Evolutionary conservation across 345 rosid species (phyloP), one percentile per base, ranked within the genome.

Genomic region (Erucastrum elatum): DNA sequence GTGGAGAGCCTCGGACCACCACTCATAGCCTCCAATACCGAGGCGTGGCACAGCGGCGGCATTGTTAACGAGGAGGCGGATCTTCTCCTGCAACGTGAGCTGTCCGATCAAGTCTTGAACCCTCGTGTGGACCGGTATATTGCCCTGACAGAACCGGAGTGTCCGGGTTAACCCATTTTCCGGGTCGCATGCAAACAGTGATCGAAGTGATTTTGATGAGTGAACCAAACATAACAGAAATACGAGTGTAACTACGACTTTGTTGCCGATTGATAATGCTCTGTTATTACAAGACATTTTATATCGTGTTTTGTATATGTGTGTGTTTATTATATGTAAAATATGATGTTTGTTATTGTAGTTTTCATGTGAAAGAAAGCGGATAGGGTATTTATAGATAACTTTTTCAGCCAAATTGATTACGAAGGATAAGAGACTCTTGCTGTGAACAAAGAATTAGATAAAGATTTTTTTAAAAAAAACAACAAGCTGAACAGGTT

Each of bases 1-100:
- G 4, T 95, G 99, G 12, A 95, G 92, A 0, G 99, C 99, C 85
- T 93, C 99, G 0, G 96, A 89, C 99, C 99, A 95, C 99, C 99
- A 95, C 87, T 95, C 93, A 71, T 95, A 95, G 1, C 91, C 91
- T 26, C 84, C 91, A 59, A 95, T 86, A 34, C 97, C 98, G 5
- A 95, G 87, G 33, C 99, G 84, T 2, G 98, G 98, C 76, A 90
- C 90, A 0, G 82, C 87, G 0, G 85, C 83, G 0, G 99, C 99
- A 79, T 89, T 88, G 90, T 90, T 91, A 10, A 88, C 99, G 1
- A 95, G 85, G 72, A 86, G 69, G 70, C 91, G 82, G 5, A 85
- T 83, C 84, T 95, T 95, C 86, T 95, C 99, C 27, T 82, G 87
- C 83, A 93, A 77, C 35, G 99, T 90, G 72, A 93, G 81, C 81